Evolutionary conservation across 2,329 filamentous ascomycete genomes (phyloP).

Genomic region (Capronia epimyces): DNA sequence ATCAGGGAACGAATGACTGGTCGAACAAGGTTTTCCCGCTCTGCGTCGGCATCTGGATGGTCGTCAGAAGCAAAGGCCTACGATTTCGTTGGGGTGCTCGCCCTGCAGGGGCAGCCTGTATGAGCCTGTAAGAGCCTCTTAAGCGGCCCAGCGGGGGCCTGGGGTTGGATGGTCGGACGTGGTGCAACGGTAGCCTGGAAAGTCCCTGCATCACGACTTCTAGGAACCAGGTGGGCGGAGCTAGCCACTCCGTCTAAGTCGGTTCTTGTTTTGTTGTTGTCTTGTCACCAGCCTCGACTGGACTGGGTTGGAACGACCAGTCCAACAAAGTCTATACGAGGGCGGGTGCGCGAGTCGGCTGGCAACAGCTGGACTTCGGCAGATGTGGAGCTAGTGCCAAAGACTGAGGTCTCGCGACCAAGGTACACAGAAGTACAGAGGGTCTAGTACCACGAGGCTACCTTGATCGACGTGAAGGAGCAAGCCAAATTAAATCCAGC

Average conservation of each 20-base stretch:
- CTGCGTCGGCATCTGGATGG: constrained; percentile 13
- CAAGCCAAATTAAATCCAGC: neutral
- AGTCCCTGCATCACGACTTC: constrained; percentile 15
- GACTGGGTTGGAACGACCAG: neutral
- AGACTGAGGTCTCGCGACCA: neutral
- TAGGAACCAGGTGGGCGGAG: neutral
- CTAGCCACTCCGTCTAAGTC: neutral
- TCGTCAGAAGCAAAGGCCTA: constrained; percentile 5
- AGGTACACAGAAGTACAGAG: constrained; percentile 4
- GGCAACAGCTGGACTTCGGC: neutral
- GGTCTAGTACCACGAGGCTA: constrained; percentile 1
- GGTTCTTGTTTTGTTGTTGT: too few relatives aligned
- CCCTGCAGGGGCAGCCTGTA: too few relatives aligned
- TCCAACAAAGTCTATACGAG: neutral
- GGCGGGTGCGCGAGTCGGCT: neutral
- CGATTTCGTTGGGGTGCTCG: neutral
- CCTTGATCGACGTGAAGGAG: constrained; percentile 5
- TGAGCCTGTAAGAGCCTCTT: neutral
- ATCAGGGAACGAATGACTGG: neutral
- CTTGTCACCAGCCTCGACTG: neutral
- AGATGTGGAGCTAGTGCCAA: neutral
- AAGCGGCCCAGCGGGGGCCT: neutral
- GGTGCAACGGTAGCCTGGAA: constrained; percentile 19
- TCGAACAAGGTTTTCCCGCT: constrained; percentile 10
- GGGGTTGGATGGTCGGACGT: neutral